Conservation (phyloP, 495 filamentous ascomycete species). For the Penicillium taxi region DNA sequence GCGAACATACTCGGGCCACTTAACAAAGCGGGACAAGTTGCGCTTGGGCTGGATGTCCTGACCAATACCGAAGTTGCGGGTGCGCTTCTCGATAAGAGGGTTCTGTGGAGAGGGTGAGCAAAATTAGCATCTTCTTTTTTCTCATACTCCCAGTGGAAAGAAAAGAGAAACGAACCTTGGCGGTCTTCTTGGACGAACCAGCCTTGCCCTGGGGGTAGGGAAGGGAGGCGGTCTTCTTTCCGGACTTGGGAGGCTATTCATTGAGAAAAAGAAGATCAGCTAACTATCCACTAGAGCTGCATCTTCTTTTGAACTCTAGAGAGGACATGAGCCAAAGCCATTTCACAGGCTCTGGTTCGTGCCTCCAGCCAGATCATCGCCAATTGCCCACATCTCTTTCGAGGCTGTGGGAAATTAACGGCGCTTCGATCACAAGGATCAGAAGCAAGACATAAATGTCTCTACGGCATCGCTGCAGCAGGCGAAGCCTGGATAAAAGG, state of each 20-base stretch:
- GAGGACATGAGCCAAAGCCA: constrained; percentile 52
- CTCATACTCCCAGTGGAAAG: constrained; percentile 8
- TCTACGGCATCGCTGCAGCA: constrained; percentile 31
- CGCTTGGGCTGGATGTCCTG: constrained; percentile 97
- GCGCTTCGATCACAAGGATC: constrained; percentile 35
- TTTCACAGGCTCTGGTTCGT: constrained; percentile 51
- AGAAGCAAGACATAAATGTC: constrained; percentile 26
- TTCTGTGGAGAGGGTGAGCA: constrained; percentile 56
- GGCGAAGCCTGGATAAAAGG: constrained; percentile 28
- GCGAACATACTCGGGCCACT: constrained; percentile 98
- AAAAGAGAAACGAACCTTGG: constrained; percentile 75
- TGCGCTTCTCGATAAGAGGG: constrained; percentile 96
- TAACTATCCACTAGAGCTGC: constrained; percentile 62
- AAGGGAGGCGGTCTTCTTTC: constrained; percentile 92
- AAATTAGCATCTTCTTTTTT: constrained; percentile 14
- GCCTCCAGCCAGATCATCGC: constrained; percentile 83
- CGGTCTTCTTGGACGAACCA: constrained; percentile 80
- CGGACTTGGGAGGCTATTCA: constrained; percentile 98
- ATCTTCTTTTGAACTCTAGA: constrained; percentile 92
- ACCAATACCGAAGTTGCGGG: constrained; percentile 97
- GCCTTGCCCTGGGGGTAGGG: constrained; percentile 93
- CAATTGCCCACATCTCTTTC: constrained; percentile 38
- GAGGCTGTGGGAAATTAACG: constrained; percentile 26
- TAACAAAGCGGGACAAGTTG: constrained; percentile 98
- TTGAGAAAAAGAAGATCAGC: constrained; percentile 99